phyloP scores from a whole-genome alignment of 805 yeast genomes.

The Cyberlindnera galapagoensis region DNA sequence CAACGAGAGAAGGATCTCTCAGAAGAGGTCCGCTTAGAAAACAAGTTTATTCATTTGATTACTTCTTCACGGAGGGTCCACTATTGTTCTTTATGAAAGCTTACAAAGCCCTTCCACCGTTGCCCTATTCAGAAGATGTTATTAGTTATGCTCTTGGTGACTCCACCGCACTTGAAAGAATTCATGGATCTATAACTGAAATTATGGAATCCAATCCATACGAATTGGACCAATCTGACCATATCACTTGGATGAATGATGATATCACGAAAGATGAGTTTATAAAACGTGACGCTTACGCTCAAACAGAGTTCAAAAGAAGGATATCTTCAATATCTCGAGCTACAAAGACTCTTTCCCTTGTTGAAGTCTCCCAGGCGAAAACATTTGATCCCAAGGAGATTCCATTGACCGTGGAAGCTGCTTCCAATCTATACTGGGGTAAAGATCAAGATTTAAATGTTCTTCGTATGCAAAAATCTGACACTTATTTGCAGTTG shows the following conservation, averaged over 20 bases:
- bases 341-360: slow-evolving; percentile 57
- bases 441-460: slow-evolving; percentile 17
- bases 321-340: slow-evolving; percentile 46
- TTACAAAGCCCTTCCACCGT: slow-evolving; percentile 55
- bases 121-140: slow-evolving; percentile 29
- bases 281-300: slow-evolving; percentile 44
- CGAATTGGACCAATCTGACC: slow-evolving; percentile 40
- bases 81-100: slow-evolving; percentile 53
- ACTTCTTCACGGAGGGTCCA: slow-evolving; percentile 57
- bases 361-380: slow-evolving; percentile 42
- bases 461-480: slow-evolving; percentile 16
- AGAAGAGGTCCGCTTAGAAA: slow-evolving; percentile 27
- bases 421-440: slow-evolving; percentile 28
- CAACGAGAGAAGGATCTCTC: slow-evolving; percentile 41
- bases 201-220: slow-evolving; percentile 49
- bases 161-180: neutral
- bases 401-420: slow-evolving; percentile 21
- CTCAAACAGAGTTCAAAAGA: slow-evolving; percentile 62
- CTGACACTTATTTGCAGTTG: slow-evolving; percentile 50
- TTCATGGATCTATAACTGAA: slow-evolving; percentile 14
- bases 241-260: slow-evolving; percentile 57
- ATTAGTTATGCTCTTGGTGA: slow-evolving; percentile 8
- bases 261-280: slow-evolving; percentile 33
- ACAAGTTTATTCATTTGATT: slow-evolving; percentile 47
- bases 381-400: slow-evolving; percentile 25